These are phyloP conservation scores for Guyanaporus albipodus DNA, from an alignment of 768 basidiomycete genomes.

Conservation along the genomic window DNA sequence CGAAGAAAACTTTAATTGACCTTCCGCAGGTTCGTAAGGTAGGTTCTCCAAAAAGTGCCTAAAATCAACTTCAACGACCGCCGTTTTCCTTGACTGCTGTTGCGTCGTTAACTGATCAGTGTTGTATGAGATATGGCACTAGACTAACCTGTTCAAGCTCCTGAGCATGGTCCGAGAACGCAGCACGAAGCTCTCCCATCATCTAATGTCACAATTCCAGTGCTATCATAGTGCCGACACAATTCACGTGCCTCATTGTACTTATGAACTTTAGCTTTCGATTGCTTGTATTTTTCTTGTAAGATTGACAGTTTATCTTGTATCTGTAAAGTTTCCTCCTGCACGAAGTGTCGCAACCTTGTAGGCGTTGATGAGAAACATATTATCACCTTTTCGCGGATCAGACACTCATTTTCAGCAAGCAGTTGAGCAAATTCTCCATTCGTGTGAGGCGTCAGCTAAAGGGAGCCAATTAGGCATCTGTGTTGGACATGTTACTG, in stretches of 20 bases:
- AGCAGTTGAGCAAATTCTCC: conserved; percentile 13
- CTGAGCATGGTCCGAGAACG: conserved; percentile 12
- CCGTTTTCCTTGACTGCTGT: conserved; percentile 11
- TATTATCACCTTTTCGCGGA: conserved; percentile 11
- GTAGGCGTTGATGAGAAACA: neutral
- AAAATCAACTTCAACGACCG: conserved; percentile 17
- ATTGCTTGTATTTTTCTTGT: conserved; percentile 19
- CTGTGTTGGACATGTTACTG: neutral
- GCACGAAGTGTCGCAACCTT: neutral
- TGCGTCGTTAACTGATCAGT: neutral
- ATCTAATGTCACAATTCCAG: conserved; percentile 11
- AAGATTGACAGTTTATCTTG: conserved; percentile 8
- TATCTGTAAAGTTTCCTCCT: conserved; percentile 13
- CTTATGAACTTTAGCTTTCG: conserved; percentile 16
- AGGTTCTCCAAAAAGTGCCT: conserved; percentile 2
- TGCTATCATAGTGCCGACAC: neutral
- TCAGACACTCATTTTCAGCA: conserved; percentile 15
- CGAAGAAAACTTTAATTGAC: conserved; percentile 10
- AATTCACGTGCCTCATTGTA: conserved; percentile 18
- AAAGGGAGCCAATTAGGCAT: conserved; percentile 1
- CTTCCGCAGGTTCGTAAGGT: conserved; percentile 11
- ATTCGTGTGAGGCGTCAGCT: conserved; percentile 9
- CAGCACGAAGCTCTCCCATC: conserved; percentile 16
- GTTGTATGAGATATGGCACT: neutral
- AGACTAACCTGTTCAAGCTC: conserved; percentile 22